phyloP scores from a whole-genome alignment of 495 filamentous ascomycete species.

The Pyrenula massariospora region DNA sequence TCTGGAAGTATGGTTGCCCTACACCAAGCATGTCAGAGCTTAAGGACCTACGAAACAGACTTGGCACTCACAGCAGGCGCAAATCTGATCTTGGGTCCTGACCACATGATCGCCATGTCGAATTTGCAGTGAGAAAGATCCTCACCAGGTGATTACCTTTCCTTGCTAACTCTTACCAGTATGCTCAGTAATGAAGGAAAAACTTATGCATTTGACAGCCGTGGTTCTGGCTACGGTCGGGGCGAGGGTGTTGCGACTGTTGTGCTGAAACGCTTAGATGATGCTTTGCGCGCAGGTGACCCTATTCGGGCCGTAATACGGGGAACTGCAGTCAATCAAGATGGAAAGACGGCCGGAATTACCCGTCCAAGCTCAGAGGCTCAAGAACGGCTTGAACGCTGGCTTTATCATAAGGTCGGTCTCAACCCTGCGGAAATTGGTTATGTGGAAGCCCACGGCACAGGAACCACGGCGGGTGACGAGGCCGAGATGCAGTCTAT shows the following conservation, averaged over 20 bases:
- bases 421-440: constrained; percentile 14
- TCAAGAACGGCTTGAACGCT: constrained; percentile 20
- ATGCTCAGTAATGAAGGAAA: constrained; percentile 12
- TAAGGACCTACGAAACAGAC: neutral
- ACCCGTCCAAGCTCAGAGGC: constrained; percentile 11
- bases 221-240: constrained; percentile 41
- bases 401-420: constrained; percentile 20
- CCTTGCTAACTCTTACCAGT: constrained; percentile 15
- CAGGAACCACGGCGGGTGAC: constrained; percentile 49
- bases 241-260: constrained; percentile 37
- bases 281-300: constrained; percentile 20
- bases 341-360: constrained; percentile 8
- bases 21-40: constrained; percentile 3
- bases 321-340: constrained; percentile 16
- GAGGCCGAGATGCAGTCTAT: constrained; percentile 48
- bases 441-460: constrained; percentile 29
- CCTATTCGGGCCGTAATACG: constrained; percentile 29
- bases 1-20: constrained; percentile 2
- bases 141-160: too few species aligned
- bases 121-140: too few species aligned
- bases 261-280: constrained; percentile 18
- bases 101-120: neutral
- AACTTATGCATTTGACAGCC: constrained; percentile 2
- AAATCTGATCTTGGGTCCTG: neutral
- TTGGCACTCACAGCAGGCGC: neutral